These are phyloP conservation scores for Cicer pinnatifidum DNA, from an alignment of 306 rosid genomes.

Conservation along the genomic window DNA sequence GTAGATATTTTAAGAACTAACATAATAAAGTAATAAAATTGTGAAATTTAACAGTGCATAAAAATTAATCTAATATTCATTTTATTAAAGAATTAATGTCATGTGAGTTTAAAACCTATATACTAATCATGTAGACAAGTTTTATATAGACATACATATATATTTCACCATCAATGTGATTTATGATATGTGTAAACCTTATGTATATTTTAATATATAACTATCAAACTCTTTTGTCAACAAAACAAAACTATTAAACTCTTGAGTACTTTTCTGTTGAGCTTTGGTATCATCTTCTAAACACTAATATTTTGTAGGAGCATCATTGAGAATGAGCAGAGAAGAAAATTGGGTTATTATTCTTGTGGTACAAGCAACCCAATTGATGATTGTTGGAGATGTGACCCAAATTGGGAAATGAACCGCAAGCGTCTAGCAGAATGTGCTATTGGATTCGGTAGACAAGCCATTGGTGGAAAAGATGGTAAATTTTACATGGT, in stretches of 20 bases:
- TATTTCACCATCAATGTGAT: no score
- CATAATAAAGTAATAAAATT: no score
- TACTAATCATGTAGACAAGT: not conserved
- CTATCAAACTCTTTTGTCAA: no score
- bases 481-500: slow-evolving; percentile 75
- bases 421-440: slow-evolving; percentile 70
- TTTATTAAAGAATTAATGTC: not conserved
- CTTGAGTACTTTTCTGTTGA: no score
- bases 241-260: no score
- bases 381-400: slow-evolving; percentile 93
- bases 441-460: slow-evolving; percentile 83
- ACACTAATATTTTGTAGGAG: slow-evolving; percentile 47
- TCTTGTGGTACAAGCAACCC: slow-evolving; percentile 81
- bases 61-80: not conserved
- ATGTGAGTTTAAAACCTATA: no score
- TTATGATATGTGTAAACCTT: no score
- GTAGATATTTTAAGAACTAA: no score
- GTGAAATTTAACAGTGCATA: no score
- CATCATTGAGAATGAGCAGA: slow-evolving; percentile 55
- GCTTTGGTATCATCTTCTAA: no score
- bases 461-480: slow-evolving; percentile 72
- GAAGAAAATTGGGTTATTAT: slow-evolving; percentile 63
- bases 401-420: slow-evolving; percentile 78
- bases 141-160: no score
- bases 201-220: no score